These are phyloP conservation scores for Ilyonectria mors-panacis DNA, from an alignment of 2,329 filamentous ascomycete genomes.

Conservation along the genomic window DNA sequence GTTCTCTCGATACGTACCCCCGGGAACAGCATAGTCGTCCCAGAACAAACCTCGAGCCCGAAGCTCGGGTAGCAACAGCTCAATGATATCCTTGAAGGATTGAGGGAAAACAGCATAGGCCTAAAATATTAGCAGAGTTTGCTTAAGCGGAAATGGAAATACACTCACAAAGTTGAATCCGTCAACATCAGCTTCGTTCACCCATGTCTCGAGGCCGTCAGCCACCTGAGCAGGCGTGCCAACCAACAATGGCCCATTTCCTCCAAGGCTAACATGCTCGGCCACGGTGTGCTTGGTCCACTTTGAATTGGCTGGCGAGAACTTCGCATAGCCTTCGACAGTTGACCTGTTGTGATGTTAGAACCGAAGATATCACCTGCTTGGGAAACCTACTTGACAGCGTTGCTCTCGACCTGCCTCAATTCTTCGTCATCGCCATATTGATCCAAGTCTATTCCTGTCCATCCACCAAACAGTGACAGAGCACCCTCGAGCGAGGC, in stretches of 20 bases:
- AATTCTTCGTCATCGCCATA: conserved; percentile 78
- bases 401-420: conserved; percentile 73
- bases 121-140: conserved; percentile 43
- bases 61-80: conserved; percentile 76
- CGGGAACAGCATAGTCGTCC: conserved; percentile 67
- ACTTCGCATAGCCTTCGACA: conserved; percentile 69
- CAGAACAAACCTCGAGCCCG: conserved; percentile 71
- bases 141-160: rapidly evolving
- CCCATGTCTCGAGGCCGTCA: conserved; percentile 77
- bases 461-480: conserved; percentile 82
- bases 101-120: conserved; percentile 78
- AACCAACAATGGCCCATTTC: conserved; percentile 75
- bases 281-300: conserved; percentile 82
- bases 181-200: conserved; percentile 78
- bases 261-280: conserved; percentile 77
- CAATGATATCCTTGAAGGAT: conserved; percentile 77
- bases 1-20: conserved; percentile 74
- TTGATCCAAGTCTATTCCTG: conserved; percentile 68
- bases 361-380: not conserved
- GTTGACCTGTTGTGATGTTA: conserved; percentile 58
- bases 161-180: conserved; percentile 79
- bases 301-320: conserved; percentile 72
- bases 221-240: conserved; percentile 77
- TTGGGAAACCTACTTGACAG: conserved; percentile 60
- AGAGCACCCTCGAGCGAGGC: conserved; percentile 75